A percentile compares a stretch with the other conserved stretches of the same genome.
Conservation (phyloP, 83 land plant species). For the Larix sibirica region DNA sequence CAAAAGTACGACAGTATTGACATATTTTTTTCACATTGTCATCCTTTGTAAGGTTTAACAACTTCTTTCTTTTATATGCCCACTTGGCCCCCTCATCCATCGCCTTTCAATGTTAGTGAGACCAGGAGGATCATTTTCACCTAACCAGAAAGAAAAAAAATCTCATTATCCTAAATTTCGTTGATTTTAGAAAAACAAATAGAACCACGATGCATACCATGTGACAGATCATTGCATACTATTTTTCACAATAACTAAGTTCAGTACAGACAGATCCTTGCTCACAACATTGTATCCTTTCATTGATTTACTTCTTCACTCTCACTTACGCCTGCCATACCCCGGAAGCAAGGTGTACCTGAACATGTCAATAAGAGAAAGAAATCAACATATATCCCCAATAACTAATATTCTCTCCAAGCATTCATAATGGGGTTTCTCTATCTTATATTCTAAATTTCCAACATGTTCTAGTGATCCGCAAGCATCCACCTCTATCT, state of each 20-base stretch:
- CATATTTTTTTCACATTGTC: conserved; percentile 77
- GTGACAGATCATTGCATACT: conserved; percentile 15
- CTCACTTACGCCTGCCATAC: conserved; percentile 62
- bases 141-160: conserved; percentile 14
- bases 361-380: not conserved
- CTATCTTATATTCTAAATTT: too few relatives aligned
- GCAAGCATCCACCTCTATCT: too few relatives aligned
- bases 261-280: conserved; percentile 59
- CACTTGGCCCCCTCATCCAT: conserved; percentile 78
- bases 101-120: conserved; percentile 77
- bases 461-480: too few relatives aligned
- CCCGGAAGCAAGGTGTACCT: conserved; percentile 64
- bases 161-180: too few relatives aligned
- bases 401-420: not conserved
- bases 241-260: conserved; percentile 59
- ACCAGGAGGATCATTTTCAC: conserved; percentile 73
- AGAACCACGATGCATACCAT: not conserved
- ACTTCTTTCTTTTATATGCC: conserved; percentile 70
- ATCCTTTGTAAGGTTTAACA: conserved; percentile 72
- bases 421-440: too few relatives aligned
- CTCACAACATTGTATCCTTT: conserved; percentile 63
- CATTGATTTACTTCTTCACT: conserved; percentile 65
- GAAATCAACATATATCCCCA: not conserved
- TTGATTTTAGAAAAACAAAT: too few relatives aligned
- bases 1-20: conserved; percentile 65